These are phyloP conservation scores for Pichia sp. DNA, from an alignment of 1,139 yeast genomes.

Conservation along the genomic window DNA sequence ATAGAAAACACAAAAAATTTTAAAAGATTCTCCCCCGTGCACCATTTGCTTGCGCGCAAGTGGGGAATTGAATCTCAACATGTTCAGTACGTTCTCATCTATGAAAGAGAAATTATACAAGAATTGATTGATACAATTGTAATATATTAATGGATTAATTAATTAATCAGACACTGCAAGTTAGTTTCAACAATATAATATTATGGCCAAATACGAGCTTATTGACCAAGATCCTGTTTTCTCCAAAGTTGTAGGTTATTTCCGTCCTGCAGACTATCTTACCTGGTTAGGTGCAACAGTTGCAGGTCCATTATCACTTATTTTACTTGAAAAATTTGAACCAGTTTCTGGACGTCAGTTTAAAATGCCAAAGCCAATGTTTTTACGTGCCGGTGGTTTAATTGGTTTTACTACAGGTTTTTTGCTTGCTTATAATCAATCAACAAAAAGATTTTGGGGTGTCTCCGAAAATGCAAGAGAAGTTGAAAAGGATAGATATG, in stretches of 20 bases:
- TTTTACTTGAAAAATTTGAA: constrained; percentile 57
- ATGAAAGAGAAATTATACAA: no score
- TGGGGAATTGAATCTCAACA: constrained; percentile 1
- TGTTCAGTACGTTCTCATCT: not conserved
- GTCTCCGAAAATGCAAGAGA: constrained; percentile 69
- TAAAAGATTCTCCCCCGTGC: not conserved
- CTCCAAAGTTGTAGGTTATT: constrained; percentile 62
- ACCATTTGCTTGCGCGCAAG: not conserved
- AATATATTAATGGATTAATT: no score
- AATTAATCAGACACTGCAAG: not conserved
- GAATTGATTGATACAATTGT: no score
- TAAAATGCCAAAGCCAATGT: constrained; percentile 50
- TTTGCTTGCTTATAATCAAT: constrained; percentile 56
- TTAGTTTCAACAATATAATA: not conserved
- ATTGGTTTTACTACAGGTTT: constrained; percentile 71
- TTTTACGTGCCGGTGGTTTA: constrained; percentile 53
- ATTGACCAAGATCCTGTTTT: constrained; percentile 83
- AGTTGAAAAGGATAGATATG: constrained; percentile 66
- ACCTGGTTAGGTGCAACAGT: constrained; percentile 59
- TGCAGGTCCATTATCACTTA: constrained; percentile 58
- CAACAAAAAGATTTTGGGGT: constrained; percentile 73
- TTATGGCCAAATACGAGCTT: constrained; percentile 28
- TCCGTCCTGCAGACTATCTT: constrained; percentile 62
- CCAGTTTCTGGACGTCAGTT: constrained; percentile 57
- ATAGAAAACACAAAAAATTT: not conserved